Conservation (phyloP, 805 yeast species). For the Starmerella asiatica region DNA sequence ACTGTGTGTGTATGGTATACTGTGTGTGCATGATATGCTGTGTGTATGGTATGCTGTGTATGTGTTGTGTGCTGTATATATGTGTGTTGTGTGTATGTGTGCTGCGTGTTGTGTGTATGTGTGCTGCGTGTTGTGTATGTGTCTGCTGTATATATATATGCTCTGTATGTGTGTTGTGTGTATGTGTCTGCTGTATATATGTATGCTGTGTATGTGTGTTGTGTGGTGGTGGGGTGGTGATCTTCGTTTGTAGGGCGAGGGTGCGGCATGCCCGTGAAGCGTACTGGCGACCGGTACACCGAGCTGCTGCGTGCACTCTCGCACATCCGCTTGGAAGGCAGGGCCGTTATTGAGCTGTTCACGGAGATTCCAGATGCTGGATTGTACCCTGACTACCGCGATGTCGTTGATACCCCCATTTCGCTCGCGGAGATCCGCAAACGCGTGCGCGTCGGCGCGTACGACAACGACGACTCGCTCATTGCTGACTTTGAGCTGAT, state of each 20-base stretch:
- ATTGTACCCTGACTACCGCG: slow-evolving; percentile 68
- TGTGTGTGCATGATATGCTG: too few relatives aligned
- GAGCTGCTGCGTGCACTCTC: slow-evolving; percentile 16
- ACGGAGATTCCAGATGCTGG: slow-evolving; percentile 59
- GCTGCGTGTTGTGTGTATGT: too few relatives aligned
- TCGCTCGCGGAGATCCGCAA: slow-evolving; percentile 53
- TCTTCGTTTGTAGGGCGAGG: neutral
- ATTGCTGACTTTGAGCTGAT: slow-evolving; percentile 50
- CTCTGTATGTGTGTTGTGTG: too few relatives aligned
- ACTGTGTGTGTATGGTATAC: too few relatives aligned
- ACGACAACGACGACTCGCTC: slow-evolving; percentile 32
- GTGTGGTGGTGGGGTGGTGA: too few relatives aligned
- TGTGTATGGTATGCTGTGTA: too few relatives aligned
- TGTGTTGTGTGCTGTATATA: too few relatives aligned
- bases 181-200: too few relatives aligned
- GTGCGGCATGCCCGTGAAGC: slow-evolving; percentile 7
- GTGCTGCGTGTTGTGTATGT: too few relatives aligned
- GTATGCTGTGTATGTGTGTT: too few relatives aligned
- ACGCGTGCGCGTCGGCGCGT: slow-evolving; percentile 31
- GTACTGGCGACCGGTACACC: slow-evolving; percentile 13
- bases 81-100: too few relatives aligned
- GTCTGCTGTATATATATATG: too few relatives aligned
- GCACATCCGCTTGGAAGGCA: slow-evolving; percentile 17
- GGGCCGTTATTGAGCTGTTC: slow-evolving; percentile 37
- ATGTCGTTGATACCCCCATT: slow-evolving; percentile 48